Percentiles rank a stretch among this genome's conserved stretches.
phyloP scores from a whole-genome alignment of 345 rosid species.

The Erodium maritimum region DNA sequence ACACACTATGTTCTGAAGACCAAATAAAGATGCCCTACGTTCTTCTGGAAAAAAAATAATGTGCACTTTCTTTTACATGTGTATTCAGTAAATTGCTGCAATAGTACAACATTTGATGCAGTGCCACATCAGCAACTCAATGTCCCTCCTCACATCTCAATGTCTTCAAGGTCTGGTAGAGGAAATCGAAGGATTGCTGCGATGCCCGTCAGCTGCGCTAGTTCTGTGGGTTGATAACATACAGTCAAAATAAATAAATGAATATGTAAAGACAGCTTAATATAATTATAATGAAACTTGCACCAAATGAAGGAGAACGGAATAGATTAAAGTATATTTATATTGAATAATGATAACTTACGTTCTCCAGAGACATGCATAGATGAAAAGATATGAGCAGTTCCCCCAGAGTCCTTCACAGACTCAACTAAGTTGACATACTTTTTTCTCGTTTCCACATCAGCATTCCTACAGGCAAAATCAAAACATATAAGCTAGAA shows the following conservation, averaged over 20 bases:
- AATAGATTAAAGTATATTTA: no score
- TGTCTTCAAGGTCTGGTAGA: slow-evolving; percentile 88
- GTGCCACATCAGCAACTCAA: no score
- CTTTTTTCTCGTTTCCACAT: slow-evolving; percentile 44
- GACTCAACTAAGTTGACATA: slow-evolving; percentile 69
- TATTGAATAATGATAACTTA: slow-evolving; percentile 22
- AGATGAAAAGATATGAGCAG: slow-evolving; percentile 67
- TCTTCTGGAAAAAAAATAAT: no score
- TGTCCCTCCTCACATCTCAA: slow-evolving; percentile 56
- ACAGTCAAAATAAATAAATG: neutral
- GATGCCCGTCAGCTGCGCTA: slow-evolving; percentile 73
- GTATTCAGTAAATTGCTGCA: no score
- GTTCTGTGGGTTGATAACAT: slow-evolving; percentile 30
- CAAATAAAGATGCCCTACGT: no score
- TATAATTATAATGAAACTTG: no score
- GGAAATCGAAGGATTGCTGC: slow-evolving; percentile 96
- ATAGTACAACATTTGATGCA: no score
- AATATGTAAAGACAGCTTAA: no score
- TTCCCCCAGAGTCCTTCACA: slow-evolving; percentile 68
- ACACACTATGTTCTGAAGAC: no score
- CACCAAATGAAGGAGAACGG: no score
- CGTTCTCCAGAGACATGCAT: slow-evolving; percentile 98
- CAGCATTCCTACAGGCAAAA: slow-evolving; percentile 51
- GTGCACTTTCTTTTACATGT: no score
- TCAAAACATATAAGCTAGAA: neutral